Percentiles rank a stretch among this genome's conserved stretches.
phyloP scores from a whole-genome alignment of 306 rosid genomes.

The Quercus rubra region DNA sequence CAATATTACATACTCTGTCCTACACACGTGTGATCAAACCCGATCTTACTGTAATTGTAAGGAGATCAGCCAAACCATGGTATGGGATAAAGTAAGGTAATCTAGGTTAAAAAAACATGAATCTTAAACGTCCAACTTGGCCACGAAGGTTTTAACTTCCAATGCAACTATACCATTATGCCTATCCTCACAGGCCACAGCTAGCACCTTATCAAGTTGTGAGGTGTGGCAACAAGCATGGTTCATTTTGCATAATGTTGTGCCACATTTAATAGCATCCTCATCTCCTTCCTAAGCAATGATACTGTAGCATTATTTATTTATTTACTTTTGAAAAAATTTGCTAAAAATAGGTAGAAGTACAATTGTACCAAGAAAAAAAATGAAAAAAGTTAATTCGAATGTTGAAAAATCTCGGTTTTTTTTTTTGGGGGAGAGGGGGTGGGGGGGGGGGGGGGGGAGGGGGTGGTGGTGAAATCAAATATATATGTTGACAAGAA shows the following conservation, averaged over 20 bases:
- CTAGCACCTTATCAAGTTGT: neutral
- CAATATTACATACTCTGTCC: too few species aligned
- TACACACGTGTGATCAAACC: neutral
- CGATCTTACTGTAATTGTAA: neutral
- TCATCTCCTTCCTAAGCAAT: neutral
- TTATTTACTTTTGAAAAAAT: too few species aligned
- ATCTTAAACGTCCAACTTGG: neutral
- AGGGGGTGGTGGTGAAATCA: too few species aligned
- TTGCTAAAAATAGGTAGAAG: too few species aligned
- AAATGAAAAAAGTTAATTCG: too few species aligned
- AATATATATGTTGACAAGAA: too few species aligned
- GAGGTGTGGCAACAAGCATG: neutral
- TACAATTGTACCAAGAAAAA: too few species aligned
- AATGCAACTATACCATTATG: neutral
- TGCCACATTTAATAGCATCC: neutral
- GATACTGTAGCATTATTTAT: too few species aligned
- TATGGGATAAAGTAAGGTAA: neutral
- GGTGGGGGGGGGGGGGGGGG: fast-evolving
- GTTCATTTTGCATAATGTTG: neutral
- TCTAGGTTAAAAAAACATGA: neutral
- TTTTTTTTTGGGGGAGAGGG: too few species aligned
- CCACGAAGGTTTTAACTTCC: too few species aligned
- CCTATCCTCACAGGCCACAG: neutral
- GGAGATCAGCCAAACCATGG: neutral
- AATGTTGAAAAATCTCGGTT: too few species aligned